Conservation (phyloP, 2,329 filamentous ascomycete genomes). For the Penicillium verrucosum region DNA sequence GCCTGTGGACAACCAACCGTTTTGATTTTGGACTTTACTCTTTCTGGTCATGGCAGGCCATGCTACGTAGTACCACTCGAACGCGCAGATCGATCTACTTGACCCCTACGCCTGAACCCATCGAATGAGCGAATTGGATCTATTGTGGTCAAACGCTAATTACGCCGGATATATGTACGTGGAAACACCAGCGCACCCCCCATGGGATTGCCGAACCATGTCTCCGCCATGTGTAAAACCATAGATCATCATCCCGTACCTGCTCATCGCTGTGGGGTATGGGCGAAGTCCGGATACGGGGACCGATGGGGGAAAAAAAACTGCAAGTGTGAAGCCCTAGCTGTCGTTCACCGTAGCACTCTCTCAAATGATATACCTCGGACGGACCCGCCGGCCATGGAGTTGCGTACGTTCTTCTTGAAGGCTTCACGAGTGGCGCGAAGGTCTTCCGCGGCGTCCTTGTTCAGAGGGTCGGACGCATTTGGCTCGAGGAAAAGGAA, state of each 20-base stretch:
- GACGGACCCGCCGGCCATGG: conserved; percentile 78
- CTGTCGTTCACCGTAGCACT: conserved; percentile 61
- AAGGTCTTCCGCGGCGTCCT: conserved; percentile 93
- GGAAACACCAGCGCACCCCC: conserved; percentile 15
- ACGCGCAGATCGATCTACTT: background rate
- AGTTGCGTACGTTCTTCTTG: conserved; percentile 79
- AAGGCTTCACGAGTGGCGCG: conserved; percentile 82
- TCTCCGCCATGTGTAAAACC: conserved; percentile 11
- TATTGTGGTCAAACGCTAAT: conserved; percentile 37
- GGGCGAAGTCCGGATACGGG: background rate
- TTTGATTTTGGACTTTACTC: conserved; percentile 17
- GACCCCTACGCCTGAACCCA: background rate
- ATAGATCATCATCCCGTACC: conserved; percentile 15
- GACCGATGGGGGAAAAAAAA: background rate
- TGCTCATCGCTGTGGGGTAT: background rate
- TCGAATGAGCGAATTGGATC: conserved; percentile 10
- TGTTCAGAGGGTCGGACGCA: conserved; percentile 94
- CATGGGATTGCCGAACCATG: background rate
- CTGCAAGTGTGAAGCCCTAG: background rate
- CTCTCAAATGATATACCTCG: conserved; percentile 72
- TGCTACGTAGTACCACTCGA: background rate
- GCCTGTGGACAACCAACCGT: conserved; percentile 21
- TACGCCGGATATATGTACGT: conserved; percentile 30
- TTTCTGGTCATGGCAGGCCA: background rate
- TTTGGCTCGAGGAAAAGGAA: conserved; percentile 98